Percentiles rank a stretch among this genome's conserved stretches.
Conservation (phyloP, 1,284 basidiomycete genomes). For the Ganoderma meredithae region DNA sequence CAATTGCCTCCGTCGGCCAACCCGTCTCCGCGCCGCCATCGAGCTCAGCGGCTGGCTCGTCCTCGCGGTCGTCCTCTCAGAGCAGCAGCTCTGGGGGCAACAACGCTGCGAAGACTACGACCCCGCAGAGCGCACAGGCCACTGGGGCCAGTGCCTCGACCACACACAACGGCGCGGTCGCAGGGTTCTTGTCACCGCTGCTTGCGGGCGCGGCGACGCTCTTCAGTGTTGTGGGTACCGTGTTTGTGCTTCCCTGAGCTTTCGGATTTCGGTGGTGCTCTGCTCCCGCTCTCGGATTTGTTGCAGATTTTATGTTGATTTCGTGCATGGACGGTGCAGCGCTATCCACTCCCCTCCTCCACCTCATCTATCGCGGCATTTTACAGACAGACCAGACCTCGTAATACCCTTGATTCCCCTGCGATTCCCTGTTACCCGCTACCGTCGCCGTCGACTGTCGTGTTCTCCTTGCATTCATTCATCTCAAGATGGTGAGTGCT, state of each 20-base stretch:
- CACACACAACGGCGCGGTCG: slow-evolving; percentile 25
- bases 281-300: not conserved
- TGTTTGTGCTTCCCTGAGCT: slow-evolving; percentile 25
- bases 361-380: not conserved
- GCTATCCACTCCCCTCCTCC: not conserved
- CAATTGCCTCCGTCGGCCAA: slow-evolving; percentile 26
- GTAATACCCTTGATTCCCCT: not conserved
- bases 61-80: slow-evolving; percentile 3
- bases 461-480: too few relatives aligned
- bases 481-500: not conserved
- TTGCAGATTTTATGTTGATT: slow-evolving; percentile 1
- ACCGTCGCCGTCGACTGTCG: not conserved
- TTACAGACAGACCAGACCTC: not conserved
- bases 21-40: slow-evolving; percentile 13
- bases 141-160: slow-evolving; percentile 12
- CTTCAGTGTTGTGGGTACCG: slow-evolving; percentile 28
- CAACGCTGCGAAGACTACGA: slow-evolving; percentile 10
- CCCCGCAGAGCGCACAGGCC: slow-evolving; percentile 10
- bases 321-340: not conserved
- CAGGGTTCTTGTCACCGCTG: slow-evolving; percentile 14
- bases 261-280: not conserved
- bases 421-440: not conserved
- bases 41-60: slow-evolving; percentile 5
- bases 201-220: slow-evolving; percentile 24
- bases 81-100: slow-evolving; percentile 2